Conservation (phyloP, 176 grass and related monocot genomes). For the Oryza officinalis region DNA sequence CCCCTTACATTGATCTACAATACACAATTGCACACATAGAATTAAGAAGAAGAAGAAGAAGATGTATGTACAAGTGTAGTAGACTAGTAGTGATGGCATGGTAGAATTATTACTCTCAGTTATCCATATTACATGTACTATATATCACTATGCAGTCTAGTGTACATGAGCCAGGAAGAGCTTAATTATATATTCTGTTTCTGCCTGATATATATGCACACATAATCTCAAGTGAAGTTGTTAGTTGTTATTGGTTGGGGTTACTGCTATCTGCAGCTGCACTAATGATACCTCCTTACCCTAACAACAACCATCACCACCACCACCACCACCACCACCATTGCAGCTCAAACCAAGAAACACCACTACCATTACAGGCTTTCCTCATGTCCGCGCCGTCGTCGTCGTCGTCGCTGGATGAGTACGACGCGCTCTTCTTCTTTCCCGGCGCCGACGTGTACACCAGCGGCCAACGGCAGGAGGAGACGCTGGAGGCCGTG, state of each 20-base stretch:
- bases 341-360: conserved; percentile 9
- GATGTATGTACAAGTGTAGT: too few relatives aligned
- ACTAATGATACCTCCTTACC: not conserved
- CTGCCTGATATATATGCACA: not conserved
- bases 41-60: too few relatives aligned
- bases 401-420: conserved; percentile 8
- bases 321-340: not conserved
- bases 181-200: not conserved
- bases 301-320: not conserved
- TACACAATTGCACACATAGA: too few relatives aligned
- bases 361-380: conserved; percentile 19
- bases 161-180: not conserved
- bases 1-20: too few relatives aligned
- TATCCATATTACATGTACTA: not conserved
- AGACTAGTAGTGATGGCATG: too few relatives aligned
- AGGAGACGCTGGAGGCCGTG: conserved; percentile 47
- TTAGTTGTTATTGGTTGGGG: not conserved
- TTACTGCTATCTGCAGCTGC: not conserved
- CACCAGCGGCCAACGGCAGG: not conserved
- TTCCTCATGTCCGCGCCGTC: conserved; percentile 16
- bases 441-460: conserved; percentile 37
- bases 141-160: not conserved
- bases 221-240: not conserved
- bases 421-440: conserved; percentile 16
- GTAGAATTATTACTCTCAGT: too few relatives aligned